A percentile compares a stretch with the other conserved stretches of the same genome.
These are phyloP conservation scores for Globisporangium carolinianum DNA, from an alignment of 352 stramenopile species.

Conservation along the genomic window DNA sequence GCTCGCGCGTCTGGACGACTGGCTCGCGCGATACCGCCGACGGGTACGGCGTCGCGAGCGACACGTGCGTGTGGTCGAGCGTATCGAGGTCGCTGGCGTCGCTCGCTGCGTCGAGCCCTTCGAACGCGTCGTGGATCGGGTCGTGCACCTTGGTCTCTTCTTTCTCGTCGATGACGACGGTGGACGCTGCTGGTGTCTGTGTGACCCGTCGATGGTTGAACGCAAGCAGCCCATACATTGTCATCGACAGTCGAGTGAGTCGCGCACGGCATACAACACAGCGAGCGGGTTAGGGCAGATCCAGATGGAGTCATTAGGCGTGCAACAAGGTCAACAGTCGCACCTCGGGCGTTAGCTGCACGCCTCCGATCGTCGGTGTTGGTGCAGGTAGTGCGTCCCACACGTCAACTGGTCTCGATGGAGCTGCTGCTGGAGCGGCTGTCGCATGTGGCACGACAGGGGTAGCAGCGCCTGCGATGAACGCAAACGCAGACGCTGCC, in stretches of 20 bases:
- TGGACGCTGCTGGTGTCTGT: too few relatives aligned
- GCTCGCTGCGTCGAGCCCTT: constrained; percentile 33
- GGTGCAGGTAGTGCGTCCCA: constrained; percentile 55
- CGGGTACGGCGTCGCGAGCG: constrained; percentile 22
- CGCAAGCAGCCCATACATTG: too few relatives aligned
- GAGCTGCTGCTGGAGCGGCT: constrained; percentile 10
- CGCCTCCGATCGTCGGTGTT: constrained; percentile 17
- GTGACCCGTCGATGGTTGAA: too few relatives aligned
- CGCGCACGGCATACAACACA: not conserved
- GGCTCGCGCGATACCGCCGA: constrained; percentile 18
- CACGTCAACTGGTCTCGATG: constrained; percentile 24
- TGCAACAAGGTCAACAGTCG: not conserved
- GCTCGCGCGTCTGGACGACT: constrained; percentile 26
- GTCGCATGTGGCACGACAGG: not conserved
- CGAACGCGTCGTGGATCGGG: constrained; percentile 78
- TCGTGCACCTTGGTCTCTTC: constrained; percentile 34
- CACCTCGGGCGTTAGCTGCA: constrained; percentile 1
- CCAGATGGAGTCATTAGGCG: not conserved
- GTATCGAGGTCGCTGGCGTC: constrained; percentile 17
- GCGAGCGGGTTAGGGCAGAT: not conserved
- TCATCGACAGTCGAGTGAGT: not conserved
- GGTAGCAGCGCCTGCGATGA: constrained; percentile 20
- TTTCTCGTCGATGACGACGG: not conserved
- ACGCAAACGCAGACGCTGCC: constrained; percentile 40
- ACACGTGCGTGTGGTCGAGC: constrained; percentile 22